A percentile compares a stretch with the other conserved stretches of the same genome.
These are phyloP conservation scores for Sisymbrium irio DNA, from an alignment of 345 rosid genomes.

Conservation along the genomic window DNA sequence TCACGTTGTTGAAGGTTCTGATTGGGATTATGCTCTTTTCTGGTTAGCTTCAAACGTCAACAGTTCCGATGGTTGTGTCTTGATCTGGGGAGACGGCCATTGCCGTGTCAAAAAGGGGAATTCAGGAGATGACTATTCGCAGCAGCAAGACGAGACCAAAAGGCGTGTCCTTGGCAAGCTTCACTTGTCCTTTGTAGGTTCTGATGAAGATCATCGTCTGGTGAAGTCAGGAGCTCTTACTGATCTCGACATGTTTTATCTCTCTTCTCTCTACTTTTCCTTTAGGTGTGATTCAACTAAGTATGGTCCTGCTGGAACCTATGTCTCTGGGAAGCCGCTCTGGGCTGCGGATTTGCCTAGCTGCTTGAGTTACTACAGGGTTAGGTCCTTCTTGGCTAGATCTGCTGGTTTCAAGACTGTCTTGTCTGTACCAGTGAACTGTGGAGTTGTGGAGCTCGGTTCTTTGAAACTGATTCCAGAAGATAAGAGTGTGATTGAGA, in stretches of 20 bases:
- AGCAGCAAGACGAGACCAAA: conserved; percentile 56
- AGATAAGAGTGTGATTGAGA: conserved; percentile 57
- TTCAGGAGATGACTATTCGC: conserved; percentile 39
- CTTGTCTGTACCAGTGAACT: conserved; percentile 63
- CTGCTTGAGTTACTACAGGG: conserved; percentile 57
- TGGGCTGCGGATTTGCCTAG: conserved; percentile 60
- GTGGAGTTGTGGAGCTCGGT: conserved; percentile 90
- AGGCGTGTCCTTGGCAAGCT: conserved; percentile 69
- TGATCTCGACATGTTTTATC: conserved; percentile 71
- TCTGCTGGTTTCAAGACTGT: conserved; percentile 77
- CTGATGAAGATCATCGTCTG: conserved; percentile 42
- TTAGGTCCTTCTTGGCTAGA: conserved; percentile 72
- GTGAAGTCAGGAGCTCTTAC: conserved; percentile 49
- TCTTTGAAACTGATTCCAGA: conserved; percentile 62
- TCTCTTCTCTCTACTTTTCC: conserved; percentile 61
- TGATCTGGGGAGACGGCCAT: conserved; percentile 89
- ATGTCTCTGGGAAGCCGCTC: conserved; percentile 54
- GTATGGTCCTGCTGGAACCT: conserved; percentile 59
- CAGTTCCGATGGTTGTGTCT: conserved; percentile 62
- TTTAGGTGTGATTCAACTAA: conserved; percentile 54
- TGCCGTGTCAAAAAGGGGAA: conserved; percentile 39
- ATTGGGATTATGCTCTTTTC: conserved; percentile 80
- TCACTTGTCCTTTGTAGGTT: conserved; percentile 48
- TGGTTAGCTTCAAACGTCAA: conserved; percentile 59
- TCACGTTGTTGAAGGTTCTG: conserved; percentile 62